Evolutionary conservation across 2,329 filamentous ascomycete genomes (phyloP), one percentile per base, ranked within the genome.

Genomic region (Fusarium avenaceum): DNA sequence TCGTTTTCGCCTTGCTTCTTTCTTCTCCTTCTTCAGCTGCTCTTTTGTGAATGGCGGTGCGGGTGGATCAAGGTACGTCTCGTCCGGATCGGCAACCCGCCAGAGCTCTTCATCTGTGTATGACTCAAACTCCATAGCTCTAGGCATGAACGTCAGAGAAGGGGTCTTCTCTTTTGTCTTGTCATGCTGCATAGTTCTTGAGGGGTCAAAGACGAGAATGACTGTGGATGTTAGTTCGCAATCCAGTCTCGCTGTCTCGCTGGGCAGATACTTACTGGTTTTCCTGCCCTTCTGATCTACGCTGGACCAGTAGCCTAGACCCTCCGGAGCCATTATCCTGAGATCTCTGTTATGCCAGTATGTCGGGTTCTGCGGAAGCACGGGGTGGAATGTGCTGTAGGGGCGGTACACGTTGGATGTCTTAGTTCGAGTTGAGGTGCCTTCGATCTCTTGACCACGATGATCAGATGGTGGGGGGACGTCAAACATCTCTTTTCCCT

Each of bases 91-190:
- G 4, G 74, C 67, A 4, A 55, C 69, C 43, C 70, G 67, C 73
- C 72, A 75, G 11, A 72, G 60, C 19, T 74, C 73, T 3, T 76
- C 74, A 1, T 74, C 69, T 1, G 73, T 65, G n/a, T 71, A 76
- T 2, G 72, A 72, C 47, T 75, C 73, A 13, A 75, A 57, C 35
- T 76, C 74, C 67, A 74, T 64, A 1, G 72, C 71, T 22, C 74
- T 57, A 7, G 75, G 74, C 73, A 76, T 75, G 22, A 75, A 76
- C 5, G 73, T 76, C 3, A 76, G 56, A 6, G 74, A 73, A 8
- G 58, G 59, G 3, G 49, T 63, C 6, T 11, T 30, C 17, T 63
- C 43, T 14, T 57, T 63, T 0, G 74, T 75, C 32, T 59, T 66
- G 11, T 65, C 57, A 22, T 75, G 48, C 13, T 55, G 63, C 71